phyloP scores from a whole-genome alignment of 345 rosid genomes.

The Gossypium ekmanianum region DNA sequence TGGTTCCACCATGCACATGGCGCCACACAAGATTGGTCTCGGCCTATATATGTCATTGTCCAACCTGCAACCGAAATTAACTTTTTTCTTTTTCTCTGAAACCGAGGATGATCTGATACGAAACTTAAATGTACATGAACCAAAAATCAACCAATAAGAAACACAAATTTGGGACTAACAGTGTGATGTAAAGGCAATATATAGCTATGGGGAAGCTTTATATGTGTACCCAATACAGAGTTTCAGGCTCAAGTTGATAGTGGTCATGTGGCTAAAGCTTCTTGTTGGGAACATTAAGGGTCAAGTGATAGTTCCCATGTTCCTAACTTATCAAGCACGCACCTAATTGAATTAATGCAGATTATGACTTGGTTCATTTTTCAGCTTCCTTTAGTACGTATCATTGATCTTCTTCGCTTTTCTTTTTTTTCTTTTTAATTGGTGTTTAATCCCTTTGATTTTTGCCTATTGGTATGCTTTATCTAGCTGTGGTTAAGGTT shows the following conservation, averaged over 20 bases:
- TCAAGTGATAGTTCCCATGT: slow-evolving; percentile 19
- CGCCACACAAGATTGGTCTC: slow-evolving; percentile 25
- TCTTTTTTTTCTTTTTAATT: neutral
- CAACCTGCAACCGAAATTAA: slow-evolving; percentile 1
- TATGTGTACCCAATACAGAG: neutral
- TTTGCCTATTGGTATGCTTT: neutral
- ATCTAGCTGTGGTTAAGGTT: neutral
- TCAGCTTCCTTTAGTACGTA: neutral
- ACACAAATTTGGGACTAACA: neutral
- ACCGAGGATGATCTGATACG: slow-evolving; percentile 13
- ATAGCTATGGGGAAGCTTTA: neutral
- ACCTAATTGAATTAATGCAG: slow-evolving; percentile 25
- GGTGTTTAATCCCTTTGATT: neutral
- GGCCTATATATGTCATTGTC: slow-evolving; percentile 17
- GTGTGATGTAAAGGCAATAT: neutral
- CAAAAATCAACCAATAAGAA: slow-evolving; percentile 3
- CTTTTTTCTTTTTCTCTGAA: slow-evolving; percentile 2
- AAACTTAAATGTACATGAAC: slow-evolving; percentile 10
- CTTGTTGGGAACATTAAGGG: slow-evolving; percentile 27
- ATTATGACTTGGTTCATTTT: slow-evolving; percentile 17
- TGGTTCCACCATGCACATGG: slow-evolving; percentile 40
- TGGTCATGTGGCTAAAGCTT: slow-evolving; percentile 25
- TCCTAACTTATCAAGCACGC: slow-evolving; percentile 12
- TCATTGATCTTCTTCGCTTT: neutral
- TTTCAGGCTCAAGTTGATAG: slow-evolving; percentile 23